Conservation (phyloP, 2,329 filamentous ascomycete genomes). For the Fonsecaea multimorphosa region DNA sequence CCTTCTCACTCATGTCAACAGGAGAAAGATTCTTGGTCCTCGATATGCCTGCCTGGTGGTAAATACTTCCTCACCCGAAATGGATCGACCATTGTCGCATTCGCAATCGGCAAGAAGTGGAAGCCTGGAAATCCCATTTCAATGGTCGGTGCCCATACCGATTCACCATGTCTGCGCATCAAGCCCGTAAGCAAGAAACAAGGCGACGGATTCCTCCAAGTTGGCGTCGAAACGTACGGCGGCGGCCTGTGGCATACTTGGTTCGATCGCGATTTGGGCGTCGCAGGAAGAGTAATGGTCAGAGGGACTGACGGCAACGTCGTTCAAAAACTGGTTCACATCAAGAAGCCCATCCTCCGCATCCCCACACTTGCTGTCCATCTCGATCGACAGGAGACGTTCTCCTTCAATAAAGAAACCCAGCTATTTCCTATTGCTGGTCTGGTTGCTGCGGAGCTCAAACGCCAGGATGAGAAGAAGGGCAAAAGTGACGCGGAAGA, state of each 20-base stretch:
- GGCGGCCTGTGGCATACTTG: slow-evolving; percentile 97
- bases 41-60: slow-evolving; percentile 78
- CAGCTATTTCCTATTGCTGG: slow-evolving; percentile 94
- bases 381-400: slow-evolving; percentile 82
- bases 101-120: slow-evolving; percentile 90
- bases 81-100: slow-evolving; percentile 87
- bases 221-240: slow-evolving; percentile 95
- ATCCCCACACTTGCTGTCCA: slow-evolving; percentile 96
- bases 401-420: slow-evolving; percentile 95
- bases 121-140: slow-evolving; percentile 85
- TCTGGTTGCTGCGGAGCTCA: slow-evolving; percentile 84
- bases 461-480: slow-evolving; percentile 63
- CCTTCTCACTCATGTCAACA: slow-evolving; percentile 40
- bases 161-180: slow-evolving; percentile 87
- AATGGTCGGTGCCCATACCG: slow-evolving; percentile 95
- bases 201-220: slow-evolving; percentile 85
- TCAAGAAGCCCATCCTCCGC: slow-evolving; percentile 86
- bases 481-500: slow-evolving; percentile 48
- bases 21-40: slow-evolving; percentile 88
- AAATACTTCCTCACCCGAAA: slow-evolving; percentile 98
- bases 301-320: slow-evolving; percentile 74
- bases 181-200: slow-evolving; percentile 94
- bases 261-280: slow-evolving; percentile 93
- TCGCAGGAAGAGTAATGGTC: slow-evolving; percentile 87
- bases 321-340: slow-evolving; percentile 83